Conservation (phyloP, 2,329 filamentous ascomycete species). For the Alternaria novae-zelandiae region DNA sequence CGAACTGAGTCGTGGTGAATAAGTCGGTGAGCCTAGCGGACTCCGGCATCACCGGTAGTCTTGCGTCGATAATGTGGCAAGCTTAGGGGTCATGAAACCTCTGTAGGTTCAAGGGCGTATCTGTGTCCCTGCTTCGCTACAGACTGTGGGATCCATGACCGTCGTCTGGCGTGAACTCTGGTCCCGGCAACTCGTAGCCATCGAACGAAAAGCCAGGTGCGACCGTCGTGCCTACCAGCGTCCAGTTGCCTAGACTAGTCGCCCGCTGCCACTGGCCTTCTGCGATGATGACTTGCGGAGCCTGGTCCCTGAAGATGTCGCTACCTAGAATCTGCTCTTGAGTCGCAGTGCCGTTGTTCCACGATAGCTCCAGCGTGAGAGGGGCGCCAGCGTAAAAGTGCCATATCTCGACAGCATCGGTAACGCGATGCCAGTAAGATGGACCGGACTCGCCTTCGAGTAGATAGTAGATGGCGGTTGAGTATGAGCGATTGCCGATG, state of each 20-base stretch:
- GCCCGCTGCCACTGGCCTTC: conserved; percentile 57
- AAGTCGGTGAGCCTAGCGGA: background rate
- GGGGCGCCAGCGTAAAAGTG: conserved; percentile 63
- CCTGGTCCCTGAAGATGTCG: conserved; percentile 53
- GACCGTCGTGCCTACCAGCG: conserved; percentile 52
- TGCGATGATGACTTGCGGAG: conserved; percentile 54
- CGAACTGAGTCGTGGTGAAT: background rate
- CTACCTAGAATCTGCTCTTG: conserved; percentile 48
- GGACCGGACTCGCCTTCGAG: conserved; percentile 52
- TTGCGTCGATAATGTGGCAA: background rate
- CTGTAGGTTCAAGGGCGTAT: background rate
- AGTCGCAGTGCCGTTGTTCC: conserved; percentile 50
- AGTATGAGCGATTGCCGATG: conserved; percentile 49
- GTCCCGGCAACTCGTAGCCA: conserved; percentile 26
- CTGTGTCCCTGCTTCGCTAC: background rate
- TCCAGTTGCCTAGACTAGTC: conserved; percentile 56
- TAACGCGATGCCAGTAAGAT: conserved; percentile 60
- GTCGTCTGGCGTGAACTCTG: conserved; percentile 22
- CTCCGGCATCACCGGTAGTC: background rate
- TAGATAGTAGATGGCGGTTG: conserved; percentile 62
- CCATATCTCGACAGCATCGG: conserved; percentile 59
- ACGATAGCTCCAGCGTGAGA: conserved; percentile 54
- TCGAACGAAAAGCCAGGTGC: conserved; percentile 26
- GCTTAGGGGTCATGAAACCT: background rate
- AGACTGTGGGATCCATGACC: background rate